These are phyloP conservation scores for grape (Vitis vinifera) DNA, from an alignment of 164 flowering plant species.

Conservation along the genomic window ASM3070453v1 NC_081805.1:7078001-7078500, in stretches of 20 bases:
- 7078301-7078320: conserved; percentile 85
- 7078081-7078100: no score
- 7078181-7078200: no score
- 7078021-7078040: no score
- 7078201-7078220: no score
- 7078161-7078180: no score
- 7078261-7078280: conserved; percentile 50
- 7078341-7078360: neutral
- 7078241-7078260: neutral
- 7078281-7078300: conserved; percentile 86
- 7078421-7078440: conserved; percentile 90
- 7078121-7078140: no score
- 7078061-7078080: no score
- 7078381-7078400: neutral
- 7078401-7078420: conserved; percentile 56
- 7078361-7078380: conserved; percentile 2
- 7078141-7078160: no score
- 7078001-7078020: no score
- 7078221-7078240: no score
- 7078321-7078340: conserved; percentile 71
- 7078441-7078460: conserved; percentile 90
- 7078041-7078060: no score
- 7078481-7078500: conserved; percentile 63
- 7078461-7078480: conserved; percentile 99
- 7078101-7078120: no score